A percentile compares a stretch with the other conserved stretches of the same genome.
Conservation (phyloP, 768 basidiomycete genomes). For the Lanmaoa pseudosensibilis region DNA sequence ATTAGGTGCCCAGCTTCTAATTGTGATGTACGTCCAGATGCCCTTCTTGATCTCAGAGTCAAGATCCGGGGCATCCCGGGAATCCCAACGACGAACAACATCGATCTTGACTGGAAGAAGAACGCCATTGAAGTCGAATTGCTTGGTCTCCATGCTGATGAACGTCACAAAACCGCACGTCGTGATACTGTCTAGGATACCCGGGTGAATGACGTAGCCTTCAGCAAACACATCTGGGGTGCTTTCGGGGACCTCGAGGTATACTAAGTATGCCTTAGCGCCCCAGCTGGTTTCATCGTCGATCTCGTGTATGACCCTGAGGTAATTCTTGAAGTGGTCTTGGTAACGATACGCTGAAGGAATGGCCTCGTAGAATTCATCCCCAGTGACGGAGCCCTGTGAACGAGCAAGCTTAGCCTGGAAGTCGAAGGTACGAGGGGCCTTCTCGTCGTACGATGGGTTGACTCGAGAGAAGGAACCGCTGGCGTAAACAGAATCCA, state of each 20-base stretch:
- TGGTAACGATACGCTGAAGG: conserved; percentile 24
- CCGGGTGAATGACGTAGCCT: conserved; percentile 35
- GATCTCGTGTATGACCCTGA: conserved; percentile 30
- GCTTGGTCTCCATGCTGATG: conserved; percentile 30
- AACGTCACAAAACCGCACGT: conserved; percentile 34
- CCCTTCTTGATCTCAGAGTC: conserved; percentile 30
- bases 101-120: conserved; percentile 35
- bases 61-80: conserved; percentile 20
- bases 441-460: conserved; percentile 25
- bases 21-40: conserved; percentile 32
- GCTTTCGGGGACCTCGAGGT: conserved; percentile 20
- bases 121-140: conserved; percentile 33
- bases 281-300: conserved; percentile 29
- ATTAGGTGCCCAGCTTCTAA: conserved; percentile 22
- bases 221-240: conserved; percentile 31
- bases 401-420: conserved; percentile 21
- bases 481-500: conserved; percentile 33
- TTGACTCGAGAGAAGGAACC: conserved; percentile 29
- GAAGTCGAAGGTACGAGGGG: conserved; percentile 26
- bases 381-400: conserved; percentile 14
- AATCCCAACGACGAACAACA: conserved; percentile 32
- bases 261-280: conserved; percentile 28
- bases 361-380: conserved; percentile 20
- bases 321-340: conserved; percentile 28
- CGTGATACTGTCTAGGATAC: conserved; percentile 35